These are phyloP conservation scores for Calonectria hawksworthii DNA, from an alignment of 2,329 filamentous ascomycete species.

Conservation along the genomic window DNA sequence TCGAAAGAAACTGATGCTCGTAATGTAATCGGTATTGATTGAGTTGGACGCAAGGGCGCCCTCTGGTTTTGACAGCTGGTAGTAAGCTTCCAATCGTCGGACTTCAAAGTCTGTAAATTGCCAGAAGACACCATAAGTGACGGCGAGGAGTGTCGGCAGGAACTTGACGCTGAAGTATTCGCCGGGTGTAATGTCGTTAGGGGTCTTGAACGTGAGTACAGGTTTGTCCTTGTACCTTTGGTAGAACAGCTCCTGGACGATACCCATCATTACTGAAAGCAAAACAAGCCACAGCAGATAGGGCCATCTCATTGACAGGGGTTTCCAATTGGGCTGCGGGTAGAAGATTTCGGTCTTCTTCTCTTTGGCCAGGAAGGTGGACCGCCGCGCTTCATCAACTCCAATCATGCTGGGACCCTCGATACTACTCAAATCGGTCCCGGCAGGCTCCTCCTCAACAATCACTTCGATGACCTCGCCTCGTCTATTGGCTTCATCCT, in stretches of 20 bases:
- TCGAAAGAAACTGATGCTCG: conserved; percentile 74
- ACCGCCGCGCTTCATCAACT: conserved; percentile 51
- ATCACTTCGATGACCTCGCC: conserved; percentile 73
- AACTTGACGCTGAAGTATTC: conserved; percentile 76
- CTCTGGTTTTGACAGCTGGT: conserved; percentile 72
- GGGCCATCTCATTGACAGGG: conserved; percentile 74
- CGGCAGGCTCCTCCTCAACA: conserved; percentile 55
- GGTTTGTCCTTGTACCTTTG: conserved; percentile 61
- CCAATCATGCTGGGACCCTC: conserved; percentile 56
- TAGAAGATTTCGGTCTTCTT: conserved; percentile 66
- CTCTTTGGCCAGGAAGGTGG: conserved; percentile 54
- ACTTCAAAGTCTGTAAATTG: conserved; percentile 77
- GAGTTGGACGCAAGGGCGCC: conserved; percentile 75
- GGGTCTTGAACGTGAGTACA: conserved; percentile 64
- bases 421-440: conserved; percentile 67
- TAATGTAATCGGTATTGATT: conserved; percentile 82
- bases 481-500: conserved; percentile 71
- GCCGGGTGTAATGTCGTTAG: conserved; percentile 63
- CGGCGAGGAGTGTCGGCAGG: conserved; percentile 71
- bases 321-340: conserved; percentile 76
- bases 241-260: conserved; percentile 68
- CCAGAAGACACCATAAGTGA: conserved; percentile 75
- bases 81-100: conserved; percentile 75
- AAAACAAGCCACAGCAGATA: conserved; percentile 69
- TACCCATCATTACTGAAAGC: conserved; percentile 66